These are phyloP conservation scores for Gynochthodes officinalis DNA, from an alignment of 257 asterid species.

Conservation along the genomic window DNA sequence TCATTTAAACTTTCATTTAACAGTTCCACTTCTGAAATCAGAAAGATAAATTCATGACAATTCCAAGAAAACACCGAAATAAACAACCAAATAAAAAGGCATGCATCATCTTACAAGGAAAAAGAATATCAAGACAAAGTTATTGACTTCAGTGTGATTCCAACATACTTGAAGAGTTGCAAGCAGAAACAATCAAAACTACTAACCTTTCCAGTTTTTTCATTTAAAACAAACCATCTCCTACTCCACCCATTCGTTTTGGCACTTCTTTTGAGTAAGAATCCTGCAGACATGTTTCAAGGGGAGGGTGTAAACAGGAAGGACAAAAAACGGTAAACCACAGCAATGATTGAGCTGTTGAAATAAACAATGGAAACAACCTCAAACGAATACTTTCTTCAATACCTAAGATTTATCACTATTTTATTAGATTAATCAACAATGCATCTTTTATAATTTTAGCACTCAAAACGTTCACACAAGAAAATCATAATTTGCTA, in stretches of 20 bases:
- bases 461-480: not conserved
- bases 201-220: slow-evolving; percentile 93
- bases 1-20: not conserved
- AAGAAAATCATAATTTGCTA: not conserved
- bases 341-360: not conserved
- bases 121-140: not conserved
- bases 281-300: slow-evolving; percentile 45
- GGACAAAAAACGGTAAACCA: not conserved
- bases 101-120: not conserved
- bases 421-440: not conserved
- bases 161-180: not conserved
- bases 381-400: not conserved
- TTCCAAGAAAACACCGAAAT: not conserved
- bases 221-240: slow-evolving; percentile 96
- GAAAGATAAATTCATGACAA: not conserved
- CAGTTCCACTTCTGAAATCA: not conserved
- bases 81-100: not conserved
- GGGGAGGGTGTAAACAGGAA: not conserved
- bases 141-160: not conserved
- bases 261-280: slow-evolving; percentile 81
- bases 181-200: not conserved
- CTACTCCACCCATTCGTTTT: slow-evolving; percentile 86
- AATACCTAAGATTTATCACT: not conserved
- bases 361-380: not conserved
- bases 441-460: not conserved